Conservation (phyloP, 768 basidiomycete genomes). For the Pleurotus tuber-regium region DNA sequence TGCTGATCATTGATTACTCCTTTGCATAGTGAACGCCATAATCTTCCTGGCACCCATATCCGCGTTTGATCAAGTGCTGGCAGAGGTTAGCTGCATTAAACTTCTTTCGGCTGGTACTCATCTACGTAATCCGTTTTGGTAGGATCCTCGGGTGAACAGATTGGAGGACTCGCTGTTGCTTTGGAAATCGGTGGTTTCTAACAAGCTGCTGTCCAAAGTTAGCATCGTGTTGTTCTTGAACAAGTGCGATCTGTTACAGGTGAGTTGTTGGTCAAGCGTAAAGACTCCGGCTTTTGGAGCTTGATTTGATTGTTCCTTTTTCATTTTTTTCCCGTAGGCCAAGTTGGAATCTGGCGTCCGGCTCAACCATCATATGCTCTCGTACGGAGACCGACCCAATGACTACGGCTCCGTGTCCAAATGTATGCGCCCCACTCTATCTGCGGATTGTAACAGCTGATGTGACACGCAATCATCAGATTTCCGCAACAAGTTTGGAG, state of each 20-base stretch:
- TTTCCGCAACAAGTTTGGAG: constrained; percentile 70
- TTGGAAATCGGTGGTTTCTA: constrained; percentile 72
- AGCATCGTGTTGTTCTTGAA: constrained; percentile 82
- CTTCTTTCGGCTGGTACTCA: constrained; percentile 2
- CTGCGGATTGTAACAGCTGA: constrained; percentile 4
- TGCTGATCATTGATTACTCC: constrained; percentile 10
- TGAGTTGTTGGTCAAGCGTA: constrained; percentile 22
- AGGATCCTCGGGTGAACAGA: constrained; percentile 76
- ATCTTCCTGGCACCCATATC: constrained; percentile 89
- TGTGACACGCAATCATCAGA: constrained; percentile 38
- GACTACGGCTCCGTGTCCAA: constrained; percentile 75
- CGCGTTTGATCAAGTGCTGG: constrained; percentile 80
- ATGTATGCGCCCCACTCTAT: constrained; percentile 44
- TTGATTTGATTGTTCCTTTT: constrained; percentile 2
- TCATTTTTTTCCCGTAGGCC: constrained; percentile 36
- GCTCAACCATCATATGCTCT: constrained; percentile 64
- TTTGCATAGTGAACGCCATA: constrained; percentile 76
- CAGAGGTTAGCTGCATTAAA: constrained; percentile 49
- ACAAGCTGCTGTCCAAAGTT: constrained; percentile 70
- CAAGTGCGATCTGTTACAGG: constrained; percentile 77
- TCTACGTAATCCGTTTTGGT: constrained; percentile 13
- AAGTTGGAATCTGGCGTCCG: constrained; percentile 78
- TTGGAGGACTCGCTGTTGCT: constrained; percentile 76
- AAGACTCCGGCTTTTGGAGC: constrained; percentile 1
- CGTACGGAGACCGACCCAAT: constrained; percentile 74